Conservation (phyloP, 768 basidiomycete genomes). For the Lactarius sp. region DNA sequence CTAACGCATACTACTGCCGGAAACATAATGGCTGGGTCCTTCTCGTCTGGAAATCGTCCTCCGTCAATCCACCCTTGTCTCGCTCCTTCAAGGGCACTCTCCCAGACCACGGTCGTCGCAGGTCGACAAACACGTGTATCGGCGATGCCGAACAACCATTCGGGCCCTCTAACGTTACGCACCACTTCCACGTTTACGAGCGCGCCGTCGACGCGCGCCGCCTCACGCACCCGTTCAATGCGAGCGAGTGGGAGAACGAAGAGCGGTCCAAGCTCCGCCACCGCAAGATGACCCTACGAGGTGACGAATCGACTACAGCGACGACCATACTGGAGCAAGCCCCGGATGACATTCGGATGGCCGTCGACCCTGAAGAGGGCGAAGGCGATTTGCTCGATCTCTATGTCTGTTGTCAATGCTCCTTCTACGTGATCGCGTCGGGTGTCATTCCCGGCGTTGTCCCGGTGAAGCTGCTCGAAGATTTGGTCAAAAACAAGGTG, state of each 20-base stretch:
- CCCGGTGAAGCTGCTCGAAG: constrained; percentile 55
- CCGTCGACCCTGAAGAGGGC: constrained; percentile 36
- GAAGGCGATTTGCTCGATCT: constrained; percentile 62
- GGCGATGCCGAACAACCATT: constrained; percentile 45
- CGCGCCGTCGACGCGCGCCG: constrained; percentile 65
- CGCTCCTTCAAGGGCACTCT: constrained; percentile 48
- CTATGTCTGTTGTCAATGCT: constrained; percentile 83
- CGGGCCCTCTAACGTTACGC: constrained; percentile 53
- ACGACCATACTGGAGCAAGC: constrained; percentile 21
- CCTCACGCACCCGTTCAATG: constrained; percentile 56
- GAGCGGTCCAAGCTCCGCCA: constrained; percentile 49
- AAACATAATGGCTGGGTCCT: constrained; percentile 83
- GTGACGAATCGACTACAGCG: constrained; percentile 8
- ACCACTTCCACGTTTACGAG: constrained; percentile 77
- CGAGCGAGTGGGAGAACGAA: constrained; percentile 53
- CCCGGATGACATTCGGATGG: constrained; percentile 30
- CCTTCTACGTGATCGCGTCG: constrained; percentile 65
- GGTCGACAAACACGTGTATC: constrained; percentile 48
- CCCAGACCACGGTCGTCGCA: constrained; percentile 50
- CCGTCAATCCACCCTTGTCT: constrained; percentile 56
- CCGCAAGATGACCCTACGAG: constrained; percentile 42
- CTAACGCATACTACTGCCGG: constrained; percentile 77
- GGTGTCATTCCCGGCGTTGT: constrained; percentile 70
- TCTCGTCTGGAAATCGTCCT: constrained; percentile 61
- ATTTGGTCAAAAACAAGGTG: constrained; percentile 56